A percentile compares a stretch with the other conserved stretches of the same genome.
phyloP scores from a whole-genome alignment of 2,329 filamentous ascomycete genomes.

The Hypoxylon sp. region DNA sequence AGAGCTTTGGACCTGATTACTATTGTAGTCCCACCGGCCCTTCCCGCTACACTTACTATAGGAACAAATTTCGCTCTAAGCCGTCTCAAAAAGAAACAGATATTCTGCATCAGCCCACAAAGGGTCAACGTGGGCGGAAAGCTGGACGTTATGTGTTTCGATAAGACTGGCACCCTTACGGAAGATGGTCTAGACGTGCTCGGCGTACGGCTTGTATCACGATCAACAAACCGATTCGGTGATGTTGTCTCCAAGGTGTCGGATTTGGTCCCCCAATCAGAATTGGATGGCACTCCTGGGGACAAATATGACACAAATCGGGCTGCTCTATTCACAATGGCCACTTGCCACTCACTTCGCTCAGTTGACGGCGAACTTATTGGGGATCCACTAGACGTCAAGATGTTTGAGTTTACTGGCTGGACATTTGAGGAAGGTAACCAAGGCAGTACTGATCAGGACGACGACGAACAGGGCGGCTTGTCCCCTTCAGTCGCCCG shows the following conservation, averaged over 20 bases:
- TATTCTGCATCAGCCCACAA: constrained; percentile 98
- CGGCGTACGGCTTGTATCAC: constrained; percentile 83
- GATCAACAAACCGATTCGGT: constrained; percentile 73
- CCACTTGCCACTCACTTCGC: constrained; percentile 93
- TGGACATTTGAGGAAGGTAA: constrained; percentile 94
- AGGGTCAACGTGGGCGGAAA: constrained; percentile 97
- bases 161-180: constrained; percentile 98
- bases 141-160: constrained; percentile 95
- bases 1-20: constrained; percentile 95
- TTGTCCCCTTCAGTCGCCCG: constrained; percentile 90
- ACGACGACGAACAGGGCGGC: constrained; percentile 80
- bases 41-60: constrained; percentile 95
- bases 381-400: constrained; percentile 93
- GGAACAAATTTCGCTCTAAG: constrained; percentile 95
- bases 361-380: constrained; percentile 89
- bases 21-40: constrained; percentile 94
- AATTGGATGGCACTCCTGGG: constrained; percentile 48
- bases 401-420: constrained; percentile 97
- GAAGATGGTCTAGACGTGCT: constrained; percentile 96
- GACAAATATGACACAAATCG: constrained; percentile 56
- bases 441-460: constrained; percentile 72
- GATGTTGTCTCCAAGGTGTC: constrained; percentile 78
- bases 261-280: constrained; percentile 65
- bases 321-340: constrained; percentile 91
- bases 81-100: constrained; percentile 87